Evolutionary conservation across 129 eudicot species (phyloP), one percentile per base, ranked within the genome.

Genomic region (Flaveria trinervia): DNA sequence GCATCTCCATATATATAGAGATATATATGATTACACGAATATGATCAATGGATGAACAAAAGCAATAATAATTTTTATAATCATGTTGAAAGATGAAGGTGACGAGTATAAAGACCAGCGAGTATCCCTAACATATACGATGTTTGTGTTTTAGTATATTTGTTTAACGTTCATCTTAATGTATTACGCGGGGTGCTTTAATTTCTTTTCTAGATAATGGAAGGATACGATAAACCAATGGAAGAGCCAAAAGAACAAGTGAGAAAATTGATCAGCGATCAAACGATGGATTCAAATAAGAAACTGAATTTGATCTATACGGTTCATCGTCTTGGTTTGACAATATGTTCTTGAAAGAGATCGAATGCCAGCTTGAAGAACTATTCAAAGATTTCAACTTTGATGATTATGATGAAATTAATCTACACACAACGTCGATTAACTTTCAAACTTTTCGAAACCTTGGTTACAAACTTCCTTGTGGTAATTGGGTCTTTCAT

Each of bases 391-490:
- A 54, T 13, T 70, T 71, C n/a, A 52, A 74, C 12, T 65, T 59
- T 54, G 45, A 39, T 3, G 74, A 69, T 16, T 20, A 69, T 1
- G 36, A 36, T 11, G 36, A 59, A 26, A 9, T 44, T 69, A 83
- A 83, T 60, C 70, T 83, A 3, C 41, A 79, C 75, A 69, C 76
- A 17, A 52, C 22, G 61, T 73, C 81, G 1, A 28, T 75, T 12
- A 74, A 60, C 23, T 83, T 83, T 75, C 87, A 78, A 51, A 80
- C 76, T 25, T 73, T 83, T 20, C 61, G 87, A 49, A 84, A 83
- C 44, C 84, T 74, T 73, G 86, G 86, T 26, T 83, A 78, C 49
- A 65, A 65, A 33, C 43, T 83, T 9, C 45, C 83, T 16, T 74
- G 73, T 44, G 84, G 83, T 83, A 56, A 26, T 15, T 15, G 44